Evolutionary conservation across 1,139 yeast species (phyloP).

Genomic region (Fermentozyma sake): DNA sequence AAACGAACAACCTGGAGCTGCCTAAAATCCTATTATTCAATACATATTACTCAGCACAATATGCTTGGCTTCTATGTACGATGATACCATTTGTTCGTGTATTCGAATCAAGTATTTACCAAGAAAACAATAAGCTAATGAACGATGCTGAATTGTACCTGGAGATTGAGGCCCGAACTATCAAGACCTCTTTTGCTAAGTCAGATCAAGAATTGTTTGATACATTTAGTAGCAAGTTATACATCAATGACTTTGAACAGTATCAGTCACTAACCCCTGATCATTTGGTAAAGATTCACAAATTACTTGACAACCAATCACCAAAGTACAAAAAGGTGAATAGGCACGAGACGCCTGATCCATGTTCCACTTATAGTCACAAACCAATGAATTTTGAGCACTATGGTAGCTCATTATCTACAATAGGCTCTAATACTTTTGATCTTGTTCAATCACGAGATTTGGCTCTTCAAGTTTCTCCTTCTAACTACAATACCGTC

Average conservation of each 20-base stretch:
- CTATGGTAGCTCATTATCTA: conserved; percentile 24
- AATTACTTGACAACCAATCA: conserved; percentile 19
- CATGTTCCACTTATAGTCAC: conserved; percentile 17
- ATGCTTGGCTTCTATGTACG: conserved; percentile 36
- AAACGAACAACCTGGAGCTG: conserved; percentile 9
- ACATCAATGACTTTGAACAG: conserved; percentile 23
- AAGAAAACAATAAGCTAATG: conserved; percentile 22
- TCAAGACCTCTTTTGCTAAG: conserved; percentile 18
- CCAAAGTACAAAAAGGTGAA: conserved; percentile 13
- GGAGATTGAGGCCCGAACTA: conserved; percentile 10
- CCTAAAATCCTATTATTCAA: conserved; percentile 33
- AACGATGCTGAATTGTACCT: conserved; percentile 11
- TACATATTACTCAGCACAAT: conserved; percentile 31
- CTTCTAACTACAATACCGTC: conserved; percentile 21
- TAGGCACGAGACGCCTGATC: conserved; percentile 14
- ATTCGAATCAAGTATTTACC: conserved; percentile 28
- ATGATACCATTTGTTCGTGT: conserved; percentile 36
- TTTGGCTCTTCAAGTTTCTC: conserved; percentile 27
- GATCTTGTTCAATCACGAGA: conserved; percentile 37
- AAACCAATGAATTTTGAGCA: conserved; percentile 38
- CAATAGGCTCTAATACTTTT: conserved; percentile 28
- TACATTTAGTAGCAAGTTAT: conserved; percentile 21
- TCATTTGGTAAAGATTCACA: conserved; percentile 27
- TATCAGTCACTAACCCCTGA: conserved; percentile 22
- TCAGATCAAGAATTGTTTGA: conserved; percentile 24